Percentiles rank a stretch among this genome's conserved stretches.
Evolutionary conservation across 495 filamentous ascomycete genomes (phyloP).

Genomic region (Rhizodiscina lignyota): DNA sequence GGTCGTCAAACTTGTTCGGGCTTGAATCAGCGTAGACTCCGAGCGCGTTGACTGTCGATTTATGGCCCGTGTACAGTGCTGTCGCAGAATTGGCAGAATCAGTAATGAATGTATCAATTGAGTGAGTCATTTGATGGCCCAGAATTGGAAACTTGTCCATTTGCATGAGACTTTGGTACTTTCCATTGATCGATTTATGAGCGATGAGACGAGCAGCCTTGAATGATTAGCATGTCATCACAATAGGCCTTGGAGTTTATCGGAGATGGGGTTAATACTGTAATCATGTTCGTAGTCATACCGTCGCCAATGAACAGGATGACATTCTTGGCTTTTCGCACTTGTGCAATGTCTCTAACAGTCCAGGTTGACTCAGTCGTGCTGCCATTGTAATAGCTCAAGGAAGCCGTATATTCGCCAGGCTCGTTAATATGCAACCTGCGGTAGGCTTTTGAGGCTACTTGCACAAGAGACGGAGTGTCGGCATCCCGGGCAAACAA

Average conservation of each 20-base stretch:
- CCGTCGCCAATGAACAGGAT: slow-evolving; percentile 65
- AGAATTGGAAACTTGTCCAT: slow-evolving; percentile 58
- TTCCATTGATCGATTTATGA: slow-evolving; percentile 59
- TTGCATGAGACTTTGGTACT: slow-evolving; percentile 46
- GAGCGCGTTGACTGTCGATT: slow-evolving; percentile 55
- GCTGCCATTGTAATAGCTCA: slow-evolving; percentile 48
- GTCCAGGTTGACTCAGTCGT: slow-evolving; percentile 52
- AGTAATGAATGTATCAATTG: slow-evolving; percentile 59
- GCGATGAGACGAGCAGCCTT: slow-evolving; percentile 51
- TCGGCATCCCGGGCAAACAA: slow-evolving; percentile 50
- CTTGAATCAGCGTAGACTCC: slow-evolving; percentile 58
- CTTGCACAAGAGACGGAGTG: slow-evolving; percentile 48
- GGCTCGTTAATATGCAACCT: slow-evolving; percentile 49
- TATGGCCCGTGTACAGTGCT: slow-evolving; percentile 58
- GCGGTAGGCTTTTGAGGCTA: slow-evolving; percentile 53
- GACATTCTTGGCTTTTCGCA: slow-evolving; percentile 60
- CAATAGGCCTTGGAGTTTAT: not conserved
- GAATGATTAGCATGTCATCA: not conserved
- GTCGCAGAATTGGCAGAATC: slow-evolving; percentile 63
- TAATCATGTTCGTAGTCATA: slow-evolving; percentile 69
- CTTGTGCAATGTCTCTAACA: slow-evolving; percentile 44
- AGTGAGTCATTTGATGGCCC: slow-evolving; percentile 38
- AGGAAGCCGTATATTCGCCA: slow-evolving; percentile 46
- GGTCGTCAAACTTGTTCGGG: slow-evolving; percentile 48
- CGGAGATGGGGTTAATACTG: slow-evolving; percentile 6